Conservation (phyloP, 352 stramenopile genomes). For the Hyaloperonospora brassicae region DNA sequence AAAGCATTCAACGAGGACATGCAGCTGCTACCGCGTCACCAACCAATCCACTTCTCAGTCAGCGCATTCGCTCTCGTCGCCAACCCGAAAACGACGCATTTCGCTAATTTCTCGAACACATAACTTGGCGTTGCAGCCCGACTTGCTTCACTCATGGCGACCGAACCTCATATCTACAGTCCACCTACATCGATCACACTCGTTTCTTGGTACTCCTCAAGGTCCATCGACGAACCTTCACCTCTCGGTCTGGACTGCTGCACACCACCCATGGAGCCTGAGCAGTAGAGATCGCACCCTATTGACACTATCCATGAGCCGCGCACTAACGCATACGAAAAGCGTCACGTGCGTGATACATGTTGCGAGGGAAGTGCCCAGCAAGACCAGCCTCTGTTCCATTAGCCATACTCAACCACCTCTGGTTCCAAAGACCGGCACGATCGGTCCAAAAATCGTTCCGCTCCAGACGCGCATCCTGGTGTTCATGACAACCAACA, state of each 20-base stretch:
- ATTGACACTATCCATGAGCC: conserved; percentile 95
- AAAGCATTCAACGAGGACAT: no score
- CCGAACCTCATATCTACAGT: conserved; percentile 24
- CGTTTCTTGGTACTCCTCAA: conserved; percentile 95
- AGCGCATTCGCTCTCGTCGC: no score
- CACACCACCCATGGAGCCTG: conserved; percentile 85
- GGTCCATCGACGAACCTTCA: conserved; percentile 83
- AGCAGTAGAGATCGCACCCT: conserved; percentile 79
- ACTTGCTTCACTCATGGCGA: background rate
- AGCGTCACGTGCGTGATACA: conserved; percentile 76
- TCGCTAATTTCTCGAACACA: conserved; percentile 9
- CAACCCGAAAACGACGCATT: background rate
- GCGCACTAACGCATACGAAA: conserved; percentile 82
- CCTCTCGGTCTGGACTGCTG: conserved; percentile 86
- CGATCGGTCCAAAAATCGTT: conserved; percentile 96
- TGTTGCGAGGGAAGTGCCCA: conserved; percentile 93
- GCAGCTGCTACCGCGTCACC: no score
- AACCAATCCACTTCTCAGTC: no score
- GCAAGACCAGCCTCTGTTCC: conserved; percentile 87
- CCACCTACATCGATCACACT: conserved; percentile 91
- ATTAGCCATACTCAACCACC: conserved; percentile 92
- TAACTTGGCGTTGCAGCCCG: background rate
- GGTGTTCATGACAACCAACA: conserved; percentile 81
- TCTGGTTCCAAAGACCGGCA: conserved; percentile 91
- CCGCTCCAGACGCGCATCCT: conserved; percentile 86